Evolutionary conservation across 1,284 basidiomycete species (phyloP), one percentile per base, ranked within the genome.

Genomic region (Fomitiporia mediterranea): DNA sequence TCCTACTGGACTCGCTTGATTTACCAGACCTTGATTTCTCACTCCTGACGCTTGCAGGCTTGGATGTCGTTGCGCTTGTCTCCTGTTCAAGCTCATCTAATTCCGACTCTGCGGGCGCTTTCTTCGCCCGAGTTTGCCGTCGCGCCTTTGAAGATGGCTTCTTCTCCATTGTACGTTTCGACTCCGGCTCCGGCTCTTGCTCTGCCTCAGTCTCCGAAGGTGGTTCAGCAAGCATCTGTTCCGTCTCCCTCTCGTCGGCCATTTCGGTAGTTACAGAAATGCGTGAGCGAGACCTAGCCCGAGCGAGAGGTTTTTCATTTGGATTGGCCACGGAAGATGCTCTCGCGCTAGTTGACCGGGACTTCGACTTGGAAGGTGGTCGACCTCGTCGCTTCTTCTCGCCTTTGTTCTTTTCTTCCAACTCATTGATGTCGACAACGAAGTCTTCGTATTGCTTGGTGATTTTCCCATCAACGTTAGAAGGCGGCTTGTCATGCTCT

Each of bases 1-100:
- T 61, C 44, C 39, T 30, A 30, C 60, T 46, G 3, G 55, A 28
- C 47, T 60, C 54, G 40, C 57, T 40, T 25, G 56, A 54, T 54
- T 62, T 64, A 15, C 54, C 57, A 40, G 48, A 39, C 9, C 19
- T 46, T 13, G 11, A 23, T 23, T 46, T 46, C 21, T 19, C 43
- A 23, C 27, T 30, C 3, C 11, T 27, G 4, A 28, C 25, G 19
- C 25, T 47, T 15, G 44, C 27, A 34, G 44, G 44, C n/a, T 25
- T 47, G 8, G 44, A 21, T 35, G 48, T 19, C 2, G 52, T 23
- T 2, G 15, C 25, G 13, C 39, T 32, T 34, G 25, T 21, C 34
- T 4, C 28, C 17, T 32, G 38, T 9, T 4, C 15, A 19, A 23
- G 9, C 8, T 43, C 55, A 11, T 51, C 44, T 19, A 32, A 13